Evolutionary conservation across 306 rosid genomes (phyloP).

Genomic region (Vigna unguiculata): DNA sequence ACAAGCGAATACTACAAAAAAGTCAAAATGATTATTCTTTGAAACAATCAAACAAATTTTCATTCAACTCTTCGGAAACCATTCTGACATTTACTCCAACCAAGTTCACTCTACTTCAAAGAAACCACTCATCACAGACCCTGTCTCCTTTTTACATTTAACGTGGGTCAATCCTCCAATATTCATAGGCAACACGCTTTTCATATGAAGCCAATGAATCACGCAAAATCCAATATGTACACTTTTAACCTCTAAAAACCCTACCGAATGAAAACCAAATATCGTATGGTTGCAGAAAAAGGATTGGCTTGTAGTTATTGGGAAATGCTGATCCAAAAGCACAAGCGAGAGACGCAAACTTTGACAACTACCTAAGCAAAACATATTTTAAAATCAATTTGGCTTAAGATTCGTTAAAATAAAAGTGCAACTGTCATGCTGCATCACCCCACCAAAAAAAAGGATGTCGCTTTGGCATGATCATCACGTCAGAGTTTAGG

Average conservation of each 20-base stretch:
- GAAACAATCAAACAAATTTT: background rate
- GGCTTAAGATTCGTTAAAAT: background rate
- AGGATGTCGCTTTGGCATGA: background rate
- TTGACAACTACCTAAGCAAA: background rate
- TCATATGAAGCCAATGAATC: background rate
- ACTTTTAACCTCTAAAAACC: background rate
- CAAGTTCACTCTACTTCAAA: background rate
- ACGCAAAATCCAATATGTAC: background rate
- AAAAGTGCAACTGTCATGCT: background rate
- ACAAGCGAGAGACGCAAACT: background rate
- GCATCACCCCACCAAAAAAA: conserved; percentile 5
- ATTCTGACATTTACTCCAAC: background rate
- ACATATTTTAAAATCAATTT: background rate
- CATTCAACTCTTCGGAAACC: background rate
- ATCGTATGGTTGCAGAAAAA: background rate
- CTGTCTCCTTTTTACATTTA: background rate
- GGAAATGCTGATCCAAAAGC: background rate
- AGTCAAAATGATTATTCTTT: conserved; percentile 16
- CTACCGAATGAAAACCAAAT: background rate
- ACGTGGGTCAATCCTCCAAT: background rate
- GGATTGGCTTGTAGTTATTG: background rate
- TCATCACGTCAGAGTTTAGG: background rate
- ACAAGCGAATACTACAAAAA: conserved; percentile 1
- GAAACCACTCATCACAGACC: background rate
- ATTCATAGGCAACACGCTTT: background rate